Conservation (phyloP, 352 stramenopile species). For the Phytopythium litorale region DNA sequence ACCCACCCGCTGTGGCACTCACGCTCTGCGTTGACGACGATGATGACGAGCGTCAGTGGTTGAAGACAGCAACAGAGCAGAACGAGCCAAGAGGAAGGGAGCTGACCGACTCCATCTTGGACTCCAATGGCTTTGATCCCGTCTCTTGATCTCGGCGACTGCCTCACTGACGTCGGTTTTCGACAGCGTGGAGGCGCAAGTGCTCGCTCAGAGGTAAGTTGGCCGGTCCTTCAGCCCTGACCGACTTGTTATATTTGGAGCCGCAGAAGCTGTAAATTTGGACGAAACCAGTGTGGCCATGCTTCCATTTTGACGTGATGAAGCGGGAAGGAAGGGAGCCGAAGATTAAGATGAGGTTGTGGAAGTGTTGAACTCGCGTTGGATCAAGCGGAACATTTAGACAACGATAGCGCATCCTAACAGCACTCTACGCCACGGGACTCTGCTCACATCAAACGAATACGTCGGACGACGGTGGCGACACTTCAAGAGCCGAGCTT, state of each 20-base stretch:
- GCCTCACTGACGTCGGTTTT: not conserved
- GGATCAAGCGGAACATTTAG: not conserved
- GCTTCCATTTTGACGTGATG: no score
- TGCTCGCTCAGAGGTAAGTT: not conserved
- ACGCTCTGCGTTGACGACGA: not conserved
- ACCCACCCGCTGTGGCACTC: no score
- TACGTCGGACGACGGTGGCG: not conserved
- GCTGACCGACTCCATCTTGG: not conserved
- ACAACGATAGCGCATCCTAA: not conserved
- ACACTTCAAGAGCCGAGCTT: not conserved
- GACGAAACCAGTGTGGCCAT: not conserved
- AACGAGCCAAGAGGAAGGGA: no score
- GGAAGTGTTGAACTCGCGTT: not conserved
- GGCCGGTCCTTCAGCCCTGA: not conserved
- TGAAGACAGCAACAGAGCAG: no score
- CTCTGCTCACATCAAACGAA: not conserved
- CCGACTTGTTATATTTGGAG: not conserved
- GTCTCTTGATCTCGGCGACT: not conserved
- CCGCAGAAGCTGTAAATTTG: not conserved
- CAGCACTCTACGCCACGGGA: not conserved
- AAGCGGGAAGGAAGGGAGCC: no score
- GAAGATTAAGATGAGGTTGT: not conserved
- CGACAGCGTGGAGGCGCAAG: not conserved
- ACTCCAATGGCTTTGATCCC: not conserved
- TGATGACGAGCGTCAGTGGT: no score